These are phyloP conservation scores for Leucoagaricus sp. DNA, from an alignment of 1,284 basidiomycete species.

Conservation along the genomic window DNA sequence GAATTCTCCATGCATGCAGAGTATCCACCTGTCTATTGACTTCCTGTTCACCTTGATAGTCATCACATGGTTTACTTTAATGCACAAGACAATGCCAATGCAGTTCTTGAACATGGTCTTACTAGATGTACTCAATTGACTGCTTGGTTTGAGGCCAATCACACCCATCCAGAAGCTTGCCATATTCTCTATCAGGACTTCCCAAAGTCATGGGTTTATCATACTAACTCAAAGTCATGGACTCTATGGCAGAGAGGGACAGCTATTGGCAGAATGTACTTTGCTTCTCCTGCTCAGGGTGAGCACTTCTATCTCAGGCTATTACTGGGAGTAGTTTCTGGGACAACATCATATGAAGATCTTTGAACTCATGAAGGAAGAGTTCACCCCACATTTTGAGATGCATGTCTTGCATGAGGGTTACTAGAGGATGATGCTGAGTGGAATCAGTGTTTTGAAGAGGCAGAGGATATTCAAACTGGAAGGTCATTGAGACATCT, in stretches of 20 bases:
- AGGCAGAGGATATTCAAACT: no score
- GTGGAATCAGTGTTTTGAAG: not conserved
- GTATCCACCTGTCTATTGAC: not conserved
- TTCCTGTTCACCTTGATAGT: not conserved
- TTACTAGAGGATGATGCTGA: not conserved
- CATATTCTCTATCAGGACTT: constrained; percentile 42
- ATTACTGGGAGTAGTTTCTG: constrained; percentile 35
- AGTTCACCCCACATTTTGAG: not conserved
- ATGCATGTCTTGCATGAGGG: not conserved
- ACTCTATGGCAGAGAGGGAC: constrained; percentile 21
- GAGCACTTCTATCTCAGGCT: constrained; percentile 37
- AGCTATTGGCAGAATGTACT: no score
- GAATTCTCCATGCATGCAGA: constrained; percentile 37
- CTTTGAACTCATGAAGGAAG: constrained; percentile 21
- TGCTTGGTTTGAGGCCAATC: constrained; percentile 45
- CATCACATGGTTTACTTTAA: not conserved
- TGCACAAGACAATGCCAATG: constrained; percentile 26
- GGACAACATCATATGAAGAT: constrained; percentile 32
- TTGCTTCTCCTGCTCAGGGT: no score
- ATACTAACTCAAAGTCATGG: constrained; percentile 26
- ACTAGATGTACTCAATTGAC: no score
- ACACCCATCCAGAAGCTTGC: constrained; percentile 16
- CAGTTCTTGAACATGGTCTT: constrained; percentile 32
- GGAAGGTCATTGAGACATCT: no score
- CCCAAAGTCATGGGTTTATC: constrained; percentile 23